Conservation (phyloP, 2,329 filamentous ascomycete genomes). For the Zasmidium cellare region DNA sequence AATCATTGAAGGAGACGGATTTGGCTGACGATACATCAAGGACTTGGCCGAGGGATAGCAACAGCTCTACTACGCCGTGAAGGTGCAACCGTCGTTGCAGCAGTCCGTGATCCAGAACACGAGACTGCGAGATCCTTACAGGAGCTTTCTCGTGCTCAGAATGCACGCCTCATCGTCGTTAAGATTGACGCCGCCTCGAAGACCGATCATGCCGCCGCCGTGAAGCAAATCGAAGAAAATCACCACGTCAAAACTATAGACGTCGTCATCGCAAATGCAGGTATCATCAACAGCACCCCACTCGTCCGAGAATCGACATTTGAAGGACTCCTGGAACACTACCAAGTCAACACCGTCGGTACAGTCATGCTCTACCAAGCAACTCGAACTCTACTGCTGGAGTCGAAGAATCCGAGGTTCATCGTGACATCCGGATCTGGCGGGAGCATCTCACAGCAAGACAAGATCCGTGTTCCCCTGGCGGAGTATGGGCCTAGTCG, state of each 20-base stretch:
- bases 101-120: conserved; percentile 1
- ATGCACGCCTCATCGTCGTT: neutral
- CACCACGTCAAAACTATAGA: neutral
- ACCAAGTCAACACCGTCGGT: neutral
- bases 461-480: neutral
- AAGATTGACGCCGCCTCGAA: conserved; percentile 1
- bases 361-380: conserved; percentile 2
- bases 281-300: neutral
- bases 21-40: neutral
- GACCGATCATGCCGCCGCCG: neutral
- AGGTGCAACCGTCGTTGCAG: neutral
- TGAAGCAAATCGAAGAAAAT: neutral
- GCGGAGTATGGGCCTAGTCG: conserved; percentile 1
- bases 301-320: neutral
- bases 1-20: too few species aligned
- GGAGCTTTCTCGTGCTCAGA: neutral
- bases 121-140: neutral
- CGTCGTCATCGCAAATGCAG: conserved; percentile 3
- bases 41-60: neutral
- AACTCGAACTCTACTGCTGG: neutral
- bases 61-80: neutral
- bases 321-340: conserved; percentile 1
- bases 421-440: neutral
- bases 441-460: neutral
- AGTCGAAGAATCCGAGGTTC: conserved; percentile 1